Evolutionary conservation across 352 stramenopile species (phyloP), one percentile per base, ranked within the genome.

Genomic region (Pythium sp.): DNA sequence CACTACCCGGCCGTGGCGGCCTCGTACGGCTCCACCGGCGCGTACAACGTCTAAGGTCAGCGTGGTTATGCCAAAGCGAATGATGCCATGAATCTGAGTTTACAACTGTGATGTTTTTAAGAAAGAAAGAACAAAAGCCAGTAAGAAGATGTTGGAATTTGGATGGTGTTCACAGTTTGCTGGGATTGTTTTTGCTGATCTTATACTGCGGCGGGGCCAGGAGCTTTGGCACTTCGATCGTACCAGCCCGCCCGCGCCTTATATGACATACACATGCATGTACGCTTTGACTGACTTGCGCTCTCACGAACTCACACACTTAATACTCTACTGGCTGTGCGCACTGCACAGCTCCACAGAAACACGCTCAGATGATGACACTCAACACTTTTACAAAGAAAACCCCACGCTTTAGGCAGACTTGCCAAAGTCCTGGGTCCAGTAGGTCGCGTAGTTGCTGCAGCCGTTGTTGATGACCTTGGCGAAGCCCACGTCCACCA

Each of bases 11-110:
- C 68, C 18, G 18, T 65, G 15, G 54, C 75, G 14, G 67, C 72
- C 38, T 49, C 41, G 41, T 89, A 89, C 58, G 81, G 81, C 49
- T 53, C 79, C 9, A 77, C 62, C 11, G 73, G 54, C 20, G 26
- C 63, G 63, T 47, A 73, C 46, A 58, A 70, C 49, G 65, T 53
- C 9, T 70, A 38, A 55, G 15, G 4, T 38, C 34, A 38, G 34
- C 30, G 30, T 32, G 30, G 30, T 32, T 32, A 32, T 32, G 2
- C 30, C 3, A 32, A 32, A 32, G 30, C 5, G 30, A 32, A 32
- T 32, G 53, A 3, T 58, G 11, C 24, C 9, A 11, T 58, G 41
- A 20, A n/a, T 58, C 11, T 58, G 14, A 36, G 14, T 58, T 58
- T 58, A n/a, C 53, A 49, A 6, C 6, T 22, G 24, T 58, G 24